Evolutionary conservation across 78 protist genomes (phyloP).

Genomic region (Dictyostelium purpureum): DNA sequence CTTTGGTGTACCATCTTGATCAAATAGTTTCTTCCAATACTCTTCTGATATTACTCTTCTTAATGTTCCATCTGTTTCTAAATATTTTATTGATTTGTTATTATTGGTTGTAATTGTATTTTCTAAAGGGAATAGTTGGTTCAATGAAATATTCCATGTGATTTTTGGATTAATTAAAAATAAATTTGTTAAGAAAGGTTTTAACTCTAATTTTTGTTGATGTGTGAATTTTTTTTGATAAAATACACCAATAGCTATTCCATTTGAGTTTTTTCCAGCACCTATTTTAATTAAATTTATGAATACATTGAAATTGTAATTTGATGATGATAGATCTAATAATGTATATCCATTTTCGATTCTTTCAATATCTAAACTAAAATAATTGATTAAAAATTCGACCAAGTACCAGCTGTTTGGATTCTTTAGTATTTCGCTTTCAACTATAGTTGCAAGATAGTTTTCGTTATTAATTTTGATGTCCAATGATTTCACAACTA

Average conservation of each 20-base stretch:
- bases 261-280: not conserved
- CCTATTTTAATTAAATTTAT: not conserved
- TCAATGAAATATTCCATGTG: not conserved
- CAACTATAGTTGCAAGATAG: too few species aligned
- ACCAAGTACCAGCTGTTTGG: not conserved
- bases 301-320: not conserved
- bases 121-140: not conserved
- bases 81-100: too few species aligned
- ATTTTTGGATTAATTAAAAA: not conserved
- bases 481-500: not conserved
- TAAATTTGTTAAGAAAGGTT: not conserved
- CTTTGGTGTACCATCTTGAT: conserved; percentile 1
- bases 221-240: not conserved
- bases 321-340: not conserved
- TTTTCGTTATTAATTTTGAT: too few species aligned
- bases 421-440: not conserved
- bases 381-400: not conserved
- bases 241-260: not conserved
- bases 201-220: not conserved
- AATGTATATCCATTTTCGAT: not conserved
- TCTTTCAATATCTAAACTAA: conserved; percentile 1
- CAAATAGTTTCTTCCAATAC: not conserved
- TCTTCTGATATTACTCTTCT: not conserved
- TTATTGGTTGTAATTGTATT: too few species aligned
- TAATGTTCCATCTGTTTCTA: too few species aligned